Percentiles rank a stretch among this genome's conserved stretches.
These are phyloP conservation scores for Mycena rebaudengoi DNA, from an alignment of 768 basidiomycete species.

Conservation along the genomic window DNA sequence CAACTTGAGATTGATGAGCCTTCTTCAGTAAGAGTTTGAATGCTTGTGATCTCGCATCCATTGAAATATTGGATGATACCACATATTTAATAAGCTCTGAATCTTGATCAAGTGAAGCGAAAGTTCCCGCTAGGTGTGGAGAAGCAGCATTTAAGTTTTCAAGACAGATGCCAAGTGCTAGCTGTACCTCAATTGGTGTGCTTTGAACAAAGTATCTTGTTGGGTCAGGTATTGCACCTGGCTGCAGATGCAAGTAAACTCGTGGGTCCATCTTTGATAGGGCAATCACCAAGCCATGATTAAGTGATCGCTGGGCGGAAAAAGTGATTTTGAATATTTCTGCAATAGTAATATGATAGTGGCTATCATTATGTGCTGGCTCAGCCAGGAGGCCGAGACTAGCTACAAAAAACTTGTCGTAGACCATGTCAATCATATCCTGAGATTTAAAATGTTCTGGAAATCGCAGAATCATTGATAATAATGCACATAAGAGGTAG, in stretches of 20 bases:
- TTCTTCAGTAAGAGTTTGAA: slow-evolving; percentile 14
- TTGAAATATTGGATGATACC: not conserved
- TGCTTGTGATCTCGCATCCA: slow-evolving; percentile 7
- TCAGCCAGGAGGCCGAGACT: not conserved
- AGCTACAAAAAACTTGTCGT: not conserved
- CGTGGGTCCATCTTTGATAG: not conserved
- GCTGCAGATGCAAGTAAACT: not conserved
- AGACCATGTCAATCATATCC: slow-evolving; percentile 3
- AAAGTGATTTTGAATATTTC: slow-evolving; percentile 2
- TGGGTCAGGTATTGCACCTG: slow-evolving; percentile 1
- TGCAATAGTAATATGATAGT: slow-evolving; percentile 1
- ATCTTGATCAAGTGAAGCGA: not conserved
- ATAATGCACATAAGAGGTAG: slow-evolving; percentile 14
- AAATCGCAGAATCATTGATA: slow-evolving; percentile 18
- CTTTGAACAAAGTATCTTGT: slow-evolving; percentile 4
- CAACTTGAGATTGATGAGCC: slow-evolving; percentile 2
- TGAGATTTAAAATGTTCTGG: slow-evolving; percentile 15
- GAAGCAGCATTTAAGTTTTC: not conserved
- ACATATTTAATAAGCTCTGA: slow-evolving; percentile 1
- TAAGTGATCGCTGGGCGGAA: not conserved
- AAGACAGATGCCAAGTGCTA: slow-evolving; percentile 5
- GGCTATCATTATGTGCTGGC: not conserved
- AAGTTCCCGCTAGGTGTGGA: not conserved
- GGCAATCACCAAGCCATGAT: slow-evolving; percentile 2
- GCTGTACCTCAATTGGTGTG: slow-evolving; percentile 5